These are phyloP conservation scores for Funneliformis mosseae DNA, from an alignment of 192 early-diverging fungal species.

Conservation along the genomic window DNA sequence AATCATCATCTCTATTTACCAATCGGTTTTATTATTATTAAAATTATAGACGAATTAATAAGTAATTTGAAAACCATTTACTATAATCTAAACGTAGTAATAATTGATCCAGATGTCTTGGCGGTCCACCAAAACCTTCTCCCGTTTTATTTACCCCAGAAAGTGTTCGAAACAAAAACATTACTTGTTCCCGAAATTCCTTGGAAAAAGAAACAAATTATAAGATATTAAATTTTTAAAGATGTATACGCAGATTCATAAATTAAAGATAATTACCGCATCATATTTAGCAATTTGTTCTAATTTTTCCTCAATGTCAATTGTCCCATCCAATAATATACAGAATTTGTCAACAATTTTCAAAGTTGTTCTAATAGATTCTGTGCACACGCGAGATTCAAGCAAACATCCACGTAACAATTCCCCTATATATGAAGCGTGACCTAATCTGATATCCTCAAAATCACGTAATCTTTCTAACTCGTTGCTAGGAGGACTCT, in stretches of 20 bases:
- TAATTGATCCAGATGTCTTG: slow-evolving; percentile 40
- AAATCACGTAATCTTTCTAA: slow-evolving; percentile 36
- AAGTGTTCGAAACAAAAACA: slow-evolving; percentile 36
- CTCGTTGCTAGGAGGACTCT: not conserved
- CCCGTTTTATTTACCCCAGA: slow-evolving; percentile 33
- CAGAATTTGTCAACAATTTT: slow-evolving; percentile 37
- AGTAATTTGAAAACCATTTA: slow-evolving; percentile 40
- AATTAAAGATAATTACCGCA: slow-evolving; percentile 32
- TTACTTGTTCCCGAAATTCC: slow-evolving; percentile 37
- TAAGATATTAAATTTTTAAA: not conserved
- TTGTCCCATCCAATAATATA: slow-evolving; percentile 25
- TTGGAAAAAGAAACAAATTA: not conserved
- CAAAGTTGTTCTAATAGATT: slow-evolving; percentile 32
- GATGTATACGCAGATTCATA: not conserved
- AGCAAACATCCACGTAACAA: slow-evolving; percentile 43
- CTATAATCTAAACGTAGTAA: slow-evolving; percentile 47
- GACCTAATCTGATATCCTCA: slow-evolving; percentile 46
- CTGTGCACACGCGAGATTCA: slow-evolving; percentile 32
- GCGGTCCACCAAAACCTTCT: slow-evolving; percentile 36
- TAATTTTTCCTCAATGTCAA: slow-evolving; percentile 18
- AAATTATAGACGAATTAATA: not conserved
- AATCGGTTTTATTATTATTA: not conserved
- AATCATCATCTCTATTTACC: not conserved
- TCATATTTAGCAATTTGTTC: slow-evolving; percentile 33
- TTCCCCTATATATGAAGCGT: slow-evolving; percentile 39